phyloP scores from a whole-genome alignment of 2,329 filamentous ascomycete species.

The Furcasterigmium sp. region DNA sequence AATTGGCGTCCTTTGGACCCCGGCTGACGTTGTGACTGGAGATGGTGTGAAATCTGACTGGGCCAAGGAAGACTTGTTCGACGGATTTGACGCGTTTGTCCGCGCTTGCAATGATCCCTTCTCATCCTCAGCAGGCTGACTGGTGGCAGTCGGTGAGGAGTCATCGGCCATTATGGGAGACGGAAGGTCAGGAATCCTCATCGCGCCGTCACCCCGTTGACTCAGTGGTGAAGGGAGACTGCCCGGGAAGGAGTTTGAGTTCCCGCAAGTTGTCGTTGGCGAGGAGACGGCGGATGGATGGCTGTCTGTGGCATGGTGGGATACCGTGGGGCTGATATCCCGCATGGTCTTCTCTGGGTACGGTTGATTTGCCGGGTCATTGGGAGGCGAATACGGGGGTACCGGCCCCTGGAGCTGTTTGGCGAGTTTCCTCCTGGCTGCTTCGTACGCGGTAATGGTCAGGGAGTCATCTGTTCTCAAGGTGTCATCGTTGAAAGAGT shows the following conservation, averaged over 20 bases:
- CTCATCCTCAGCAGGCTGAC: no score
- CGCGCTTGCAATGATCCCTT: no score
- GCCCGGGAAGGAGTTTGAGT: conserved; percentile 31
- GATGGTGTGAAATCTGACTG: no score
- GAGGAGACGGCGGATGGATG: conserved; percentile 19
- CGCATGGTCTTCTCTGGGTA: conserved; percentile 25
- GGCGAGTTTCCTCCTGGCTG: conserved; percentile 44
- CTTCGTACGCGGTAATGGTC: conserved; percentile 42
- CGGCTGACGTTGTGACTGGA: conserved; percentile 16
- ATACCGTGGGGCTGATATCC: conserved; percentile 24
- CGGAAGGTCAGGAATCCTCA: conserved; percentile 29
- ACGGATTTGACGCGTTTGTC: no score
- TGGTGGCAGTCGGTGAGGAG: conserved; percentile 11
- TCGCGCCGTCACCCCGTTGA: conserved; percentile 37
- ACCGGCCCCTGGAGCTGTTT: conserved; percentile 44
- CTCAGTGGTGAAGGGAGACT: conserved; percentile 44
- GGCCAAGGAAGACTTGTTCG: no score
- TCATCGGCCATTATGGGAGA: conserved; percentile 30
- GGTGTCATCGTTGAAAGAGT: conserved; percentile 30
- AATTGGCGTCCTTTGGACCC: conserved; percentile 43
- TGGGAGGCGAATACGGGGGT: conserved; percentile 41
- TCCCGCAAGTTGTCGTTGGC: conserved; percentile 23
- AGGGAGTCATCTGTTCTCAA: conserved; percentile 33
- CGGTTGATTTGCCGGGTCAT: conserved; percentile 19
- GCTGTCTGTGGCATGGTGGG: conserved; percentile 26